Base-by-base conservation (phyloP, 1,139 yeast genomes). In the Scheffersomyces stambukii region DNA sequence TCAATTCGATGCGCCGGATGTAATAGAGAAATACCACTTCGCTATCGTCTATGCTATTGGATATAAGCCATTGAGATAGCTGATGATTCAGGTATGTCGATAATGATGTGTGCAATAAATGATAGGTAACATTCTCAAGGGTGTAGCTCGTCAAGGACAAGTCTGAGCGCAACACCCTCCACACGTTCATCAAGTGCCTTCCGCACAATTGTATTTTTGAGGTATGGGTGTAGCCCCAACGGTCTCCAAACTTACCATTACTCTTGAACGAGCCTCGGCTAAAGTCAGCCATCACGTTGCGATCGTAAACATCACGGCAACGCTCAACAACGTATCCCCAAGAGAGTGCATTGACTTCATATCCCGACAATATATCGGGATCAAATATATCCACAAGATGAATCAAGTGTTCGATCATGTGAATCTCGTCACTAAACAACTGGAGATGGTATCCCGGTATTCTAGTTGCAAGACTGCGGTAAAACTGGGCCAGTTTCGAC, bases 281-380 rank as follows among this genome's bases (percentile, higher is more conserved):
- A 5, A 50, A 42, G 33, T 45, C 50, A 9, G 48, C 59, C 41
- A 64, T 55, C n/a, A 86, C 45, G 42, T 84, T 81, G 13, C 69
- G 55, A 3, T 72, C 74, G 42, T 64, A 65, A 1, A 52, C 55
- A 0, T 39, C 43, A 16, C 63, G 50, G 34, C 76, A 73, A 23
- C 98, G 54, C 35, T 84, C 94, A 21, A 84, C 66, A 0, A 89
- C 33, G 45, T 84, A 91, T 0, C 98, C 97, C 96, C 97, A 89
- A 0, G 96, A 85, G 1, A 72, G 46, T 2, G 80, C 61, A 44
- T 86, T 84, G 7, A 86, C 70, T 46, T 91, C 98, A 50, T 73
- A 91, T 0, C 97, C 97, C 0, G 86, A 69, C 6, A 93, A 49
- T 21, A 91, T 75, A 50, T 91, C 98, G 0, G 98, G 97, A 47